phyloP scores from a whole-genome alignment of 805 yeast species.

The Nakazawaea ishiwadae region DNA sequence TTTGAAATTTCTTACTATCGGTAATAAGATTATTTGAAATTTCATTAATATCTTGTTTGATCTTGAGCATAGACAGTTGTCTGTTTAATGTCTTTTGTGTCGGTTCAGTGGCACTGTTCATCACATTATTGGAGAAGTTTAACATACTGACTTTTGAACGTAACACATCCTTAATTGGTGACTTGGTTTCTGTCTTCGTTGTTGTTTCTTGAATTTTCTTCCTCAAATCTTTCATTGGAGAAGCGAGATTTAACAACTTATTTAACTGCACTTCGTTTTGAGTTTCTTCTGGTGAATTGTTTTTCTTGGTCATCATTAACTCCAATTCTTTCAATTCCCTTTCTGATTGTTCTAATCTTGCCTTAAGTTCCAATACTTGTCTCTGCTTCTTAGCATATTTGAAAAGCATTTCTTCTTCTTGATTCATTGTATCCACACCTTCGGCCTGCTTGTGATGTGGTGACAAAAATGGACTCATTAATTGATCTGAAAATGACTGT shows the following conservation, averaged over 20 bases:
- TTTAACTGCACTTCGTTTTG: not conserved
- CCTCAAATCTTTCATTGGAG: slow-evolving; percentile 4
- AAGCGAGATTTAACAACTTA: not conserved
- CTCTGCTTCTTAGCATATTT: slow-evolving; percentile 49
- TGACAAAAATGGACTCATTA: slow-evolving; percentile 9
- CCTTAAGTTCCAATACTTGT: slow-evolving; percentile 43
- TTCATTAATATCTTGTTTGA: slow-evolving; percentile 16
- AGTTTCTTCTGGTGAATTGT: too few species aligned
- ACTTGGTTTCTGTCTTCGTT: not conserved
- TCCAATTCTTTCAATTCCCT: slow-evolving; percentile 33
- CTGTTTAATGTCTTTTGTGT: not conserved
- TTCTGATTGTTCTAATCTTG: slow-evolving; percentile 36
- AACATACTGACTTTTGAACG: slow-evolving; percentile 10
- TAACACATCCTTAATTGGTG: slow-evolving; percentile 7
- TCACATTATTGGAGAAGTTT: not conserved
- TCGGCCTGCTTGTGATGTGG: slow-evolving; percentile 6
- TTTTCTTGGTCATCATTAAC: slow-evolving; percentile 1
- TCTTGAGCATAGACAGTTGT: slow-evolving; percentile 10
- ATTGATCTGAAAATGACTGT: slow-evolving; percentile 1
- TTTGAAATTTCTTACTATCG: slow-evolving; percentile 17
- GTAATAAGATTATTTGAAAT: slow-evolving; percentile 21
- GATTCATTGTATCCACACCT: slow-evolving; percentile 7
- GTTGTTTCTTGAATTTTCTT: slow-evolving; percentile 5
- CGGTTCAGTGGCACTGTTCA: not conserved
- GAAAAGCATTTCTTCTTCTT: slow-evolving; percentile 24